Evolutionary conservation across 1,139 yeast species (phyloP), one percentile per base, ranked within the genome.

Genomic region (Geotrichum klebahnii): DNA sequence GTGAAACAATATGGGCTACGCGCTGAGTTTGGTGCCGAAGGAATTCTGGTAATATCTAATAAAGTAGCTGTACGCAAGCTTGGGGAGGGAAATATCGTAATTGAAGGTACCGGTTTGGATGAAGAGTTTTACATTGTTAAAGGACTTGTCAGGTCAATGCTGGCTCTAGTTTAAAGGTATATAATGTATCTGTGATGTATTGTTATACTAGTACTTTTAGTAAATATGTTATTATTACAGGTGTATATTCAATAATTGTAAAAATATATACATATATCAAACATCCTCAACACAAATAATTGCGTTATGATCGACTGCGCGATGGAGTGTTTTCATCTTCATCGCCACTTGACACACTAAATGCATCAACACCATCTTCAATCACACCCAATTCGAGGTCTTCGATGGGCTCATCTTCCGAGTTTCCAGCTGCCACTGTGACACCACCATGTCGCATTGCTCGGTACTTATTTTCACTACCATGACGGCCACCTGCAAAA

Each of bases 1-100:
- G 67, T 76, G 26, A 72, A 74, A 17, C 47, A 46, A 26, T 68
- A 71, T 47, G 84, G 87, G 50, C 78, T 84, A 59, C 73, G 74
- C 51, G 96, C 96, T 0, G 97, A 90, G 61, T 88, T 92, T 65
- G 81, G 85, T 63, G 94, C 97, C 51, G 97, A 89, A 64, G 98
- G 97, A 64, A 82, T 90, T 0, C 71, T 92, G 47, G 95, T 90
- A 6, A 44, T 48, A 5, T 16, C 23, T n/a, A 16, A 17, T 16
- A 38, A 72, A 50, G 78, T 92, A 23, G 83, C 90, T 1, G 80
- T 92, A 6, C 73, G 88, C 53, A 90, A 92, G 65, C 75, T 85
- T 2, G 78, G 80, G 8, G 89, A 89, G 44, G 96, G 97, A 37
- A 84, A 84, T 62, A 78, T 94, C 19, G 73, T 84, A 6, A 81